Percentiles rank a stretch among this genome's conserved stretches.
Conservation (phyloP, 106 monocot species). For the Cymbidium sinense region DNA sequence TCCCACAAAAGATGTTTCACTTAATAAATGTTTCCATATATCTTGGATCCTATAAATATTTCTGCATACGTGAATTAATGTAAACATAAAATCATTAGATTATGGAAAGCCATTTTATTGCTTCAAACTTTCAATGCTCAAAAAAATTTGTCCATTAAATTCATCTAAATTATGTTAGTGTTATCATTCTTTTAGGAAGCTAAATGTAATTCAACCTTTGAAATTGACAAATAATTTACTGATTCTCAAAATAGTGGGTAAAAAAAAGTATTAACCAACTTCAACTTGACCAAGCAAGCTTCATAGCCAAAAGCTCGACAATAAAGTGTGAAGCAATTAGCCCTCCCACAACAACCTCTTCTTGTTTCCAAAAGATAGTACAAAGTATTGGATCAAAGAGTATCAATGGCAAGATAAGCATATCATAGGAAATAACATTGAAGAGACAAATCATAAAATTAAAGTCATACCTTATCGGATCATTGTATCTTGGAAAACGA, state of each 20-base stretch:
- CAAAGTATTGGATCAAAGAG: constrained; percentile 13
- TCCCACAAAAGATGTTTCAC: not conserved
- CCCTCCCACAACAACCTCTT: constrained; percentile 92
- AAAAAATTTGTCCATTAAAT: not conserved
- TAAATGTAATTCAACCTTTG: not conserved
- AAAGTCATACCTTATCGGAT: constrained; percentile 48
- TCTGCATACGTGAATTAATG: not conserved
- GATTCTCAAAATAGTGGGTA: not conserved
- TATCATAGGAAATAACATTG: not conserved
- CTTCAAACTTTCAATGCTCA: not conserved
- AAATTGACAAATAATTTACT: not conserved
- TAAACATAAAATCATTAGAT: not conserved
- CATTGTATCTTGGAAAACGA: constrained; percentile 86
- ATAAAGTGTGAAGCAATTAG: constrained; percentile 95
- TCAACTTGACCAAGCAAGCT: constrained; percentile 54
- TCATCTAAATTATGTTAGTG: not conserved
- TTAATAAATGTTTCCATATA: not conserved
- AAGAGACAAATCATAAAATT: not conserved
- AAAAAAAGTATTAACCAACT: not conserved
- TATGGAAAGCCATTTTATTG: not conserved
- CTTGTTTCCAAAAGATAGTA: constrained; percentile 87
- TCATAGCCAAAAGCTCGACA: constrained; percentile 89
- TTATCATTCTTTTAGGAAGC: not conserved
- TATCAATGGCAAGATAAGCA: not conserved
- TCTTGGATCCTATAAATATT: not conserved